A percentile compares a stretch with the other conserved stretches of the same genome.
Evolutionary conservation across 1,284 basidiomycete species (phyloP).

Genomic region (Ustilago esculenta): DNA sequence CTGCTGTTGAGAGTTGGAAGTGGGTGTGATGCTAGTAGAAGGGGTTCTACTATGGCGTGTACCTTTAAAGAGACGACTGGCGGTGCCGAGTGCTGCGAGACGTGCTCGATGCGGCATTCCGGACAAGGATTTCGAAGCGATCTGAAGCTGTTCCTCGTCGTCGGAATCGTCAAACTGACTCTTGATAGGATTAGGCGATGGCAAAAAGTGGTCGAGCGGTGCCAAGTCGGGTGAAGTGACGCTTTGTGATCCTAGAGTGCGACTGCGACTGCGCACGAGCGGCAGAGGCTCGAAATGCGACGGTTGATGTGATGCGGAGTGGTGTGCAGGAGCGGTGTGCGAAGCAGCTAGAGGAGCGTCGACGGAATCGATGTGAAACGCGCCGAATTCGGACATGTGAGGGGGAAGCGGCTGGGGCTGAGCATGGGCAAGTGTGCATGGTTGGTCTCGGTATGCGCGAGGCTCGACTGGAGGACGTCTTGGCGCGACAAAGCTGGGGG

Average conservation of each 20-base stretch:
- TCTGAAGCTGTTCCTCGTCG: slow-evolving; percentile 33
- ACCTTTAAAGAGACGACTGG: slow-evolving; percentile 35
- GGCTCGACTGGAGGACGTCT: background rate
- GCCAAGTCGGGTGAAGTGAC: background rate
- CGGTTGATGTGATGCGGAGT: no score
- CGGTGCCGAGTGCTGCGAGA: slow-evolving; percentile 31
- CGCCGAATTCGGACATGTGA: slow-evolving; percentile 6
- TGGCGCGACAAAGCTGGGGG: background rate
- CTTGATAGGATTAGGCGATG: slow-evolving; percentile 9
- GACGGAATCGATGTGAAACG: background rate
- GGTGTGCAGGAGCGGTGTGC: no score
- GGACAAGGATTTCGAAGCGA: background rate
- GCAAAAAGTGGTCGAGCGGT: background rate
- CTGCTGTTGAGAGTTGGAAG: background rate
- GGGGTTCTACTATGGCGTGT: slow-evolving; percentile 15
- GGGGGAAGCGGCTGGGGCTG: background rate
- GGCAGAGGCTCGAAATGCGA: no score
- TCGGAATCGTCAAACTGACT: slow-evolving; percentile 48
- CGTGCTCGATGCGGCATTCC: slow-evolving; percentile 19
- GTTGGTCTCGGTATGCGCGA: background rate
- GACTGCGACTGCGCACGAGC: slow-evolving; percentile 1
- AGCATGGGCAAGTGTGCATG: background rate
- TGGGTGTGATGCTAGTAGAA: background rate
- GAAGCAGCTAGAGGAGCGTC: background rate
- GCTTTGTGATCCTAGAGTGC: slow-evolving; percentile 4